Evolutionary conservation across 179 eudicot genomes (phyloP), one percentile per base, ranked within the genome.

Genomic region (Silene noctiflora): DNA sequence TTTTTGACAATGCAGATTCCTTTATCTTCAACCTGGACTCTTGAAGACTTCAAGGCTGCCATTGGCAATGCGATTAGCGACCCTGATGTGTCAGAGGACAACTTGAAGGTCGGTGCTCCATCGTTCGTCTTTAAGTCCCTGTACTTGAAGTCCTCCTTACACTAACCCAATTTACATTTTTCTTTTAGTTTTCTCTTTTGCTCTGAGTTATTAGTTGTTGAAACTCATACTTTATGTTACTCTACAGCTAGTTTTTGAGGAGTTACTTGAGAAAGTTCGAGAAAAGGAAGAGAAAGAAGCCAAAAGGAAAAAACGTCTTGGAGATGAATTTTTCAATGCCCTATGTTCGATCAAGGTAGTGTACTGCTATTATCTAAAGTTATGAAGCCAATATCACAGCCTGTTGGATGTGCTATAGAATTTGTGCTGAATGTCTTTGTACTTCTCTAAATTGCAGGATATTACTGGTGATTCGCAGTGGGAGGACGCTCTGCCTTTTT

Each of bases 241-340:
- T 81, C 79, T 89, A 81, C 88, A 95, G 99, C 84, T 89, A 77
- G 83, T 90, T 71, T 93, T 87, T 82, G 91, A 89, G 35, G 99
- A 95, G 79, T 80, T 95, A 67, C 81, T 82, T 75, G 91, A 86
- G 84, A 86, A 84, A 85, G 94, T 79, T 9, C 85, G 86, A 74
- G 99, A 86, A 78, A 91, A 81, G 79, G 98, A 95, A 81, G 99
- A 91, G 86, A 95, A 95, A 81, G 99, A 93, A 86, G 89, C 92
- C 53, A 95, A 91, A 85, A 89, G 81, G 83, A 87, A 83, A 77
- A 88, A 89, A 85, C 95, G 91, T 67, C 88, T 88, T 71, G 92
- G 90, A 21, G 96, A 95, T 67, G 93, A 88, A 73, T 88, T 93
- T 74, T 87, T 89, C 56, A 81, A 81, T 62, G 76, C 85, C 74